These are phyloP conservation scores for Cystoderma amianthinum DNA, from an alignment of 768 basidiomycete genomes.

Conservation along the genomic window DNA sequence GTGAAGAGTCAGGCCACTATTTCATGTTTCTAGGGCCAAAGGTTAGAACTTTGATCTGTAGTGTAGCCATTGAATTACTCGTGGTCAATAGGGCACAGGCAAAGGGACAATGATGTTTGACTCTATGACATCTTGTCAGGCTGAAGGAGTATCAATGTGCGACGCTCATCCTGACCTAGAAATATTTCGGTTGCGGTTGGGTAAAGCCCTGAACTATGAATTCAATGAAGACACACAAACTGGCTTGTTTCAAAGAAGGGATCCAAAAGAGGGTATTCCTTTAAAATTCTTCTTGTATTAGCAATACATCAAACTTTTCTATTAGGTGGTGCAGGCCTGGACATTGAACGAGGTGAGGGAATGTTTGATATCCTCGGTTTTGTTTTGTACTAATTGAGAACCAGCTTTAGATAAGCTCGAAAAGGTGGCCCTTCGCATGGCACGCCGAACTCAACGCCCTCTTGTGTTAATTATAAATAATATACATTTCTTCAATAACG, in stretches of 20 bases:
- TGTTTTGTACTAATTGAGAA: neutral
- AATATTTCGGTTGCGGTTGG: conserved; percentile 79
- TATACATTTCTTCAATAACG: conserved; percentile 66
- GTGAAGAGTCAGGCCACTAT: conserved; percentile 65
- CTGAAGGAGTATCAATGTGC: conserved; percentile 65
- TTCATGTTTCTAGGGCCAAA: conserved; percentile 76
- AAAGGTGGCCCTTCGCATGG: conserved; percentile 71
- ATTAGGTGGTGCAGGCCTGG: conserved; percentile 65
- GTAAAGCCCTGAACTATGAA: conserved; percentile 83
- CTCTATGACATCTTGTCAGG: conserved; percentile 67
- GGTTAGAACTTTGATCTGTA: conserved; percentile 23
- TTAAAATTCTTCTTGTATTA: too few species aligned
- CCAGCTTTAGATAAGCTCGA: conserved; percentile 76
- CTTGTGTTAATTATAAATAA: conserved; percentile 82
- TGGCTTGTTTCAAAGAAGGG: conserved; percentile 72
- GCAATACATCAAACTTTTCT: neutral
- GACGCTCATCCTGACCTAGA: conserved; percentile 85
- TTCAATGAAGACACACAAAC: conserved; percentile 80
- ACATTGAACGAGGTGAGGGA: conserved; percentile 67
- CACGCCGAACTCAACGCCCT: conserved; percentile 52
- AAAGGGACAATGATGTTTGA: conserved; percentile 84
- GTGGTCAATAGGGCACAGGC: conserved; percentile 50
- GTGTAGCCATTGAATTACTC: conserved; percentile 3
- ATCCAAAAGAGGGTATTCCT: conserved; percentile 66
- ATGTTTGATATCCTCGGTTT: conserved; percentile 1